Base-by-base conservation (phyloP, 129 eudicot genomes). In the Chrysanthemum makinoi region DNA sequence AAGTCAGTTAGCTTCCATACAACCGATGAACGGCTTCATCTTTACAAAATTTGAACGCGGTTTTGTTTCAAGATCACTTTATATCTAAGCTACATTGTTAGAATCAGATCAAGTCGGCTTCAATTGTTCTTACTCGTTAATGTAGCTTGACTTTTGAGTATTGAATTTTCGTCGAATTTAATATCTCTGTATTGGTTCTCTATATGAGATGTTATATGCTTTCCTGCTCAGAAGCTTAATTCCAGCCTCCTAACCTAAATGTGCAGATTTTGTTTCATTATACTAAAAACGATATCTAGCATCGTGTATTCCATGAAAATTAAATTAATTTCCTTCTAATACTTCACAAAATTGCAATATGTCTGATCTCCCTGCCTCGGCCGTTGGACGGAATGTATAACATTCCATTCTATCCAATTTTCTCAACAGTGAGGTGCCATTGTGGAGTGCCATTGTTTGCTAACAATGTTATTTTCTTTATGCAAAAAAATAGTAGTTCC, bases 1-100 rank as follows among this genome's bases (percentile, higher is more conserved):
- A 90, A 86, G 89, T 88, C 97, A 44, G 87, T 95, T 70, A 94
- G 96, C 39, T 80, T 86, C 72, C 84, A 82, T 86, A 57, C 90
- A 72, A 66, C 79, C 72, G 80, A 55, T 89, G 82, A 85, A 50
- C 1, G 46, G 46, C 46, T 39, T 39, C 10, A 39, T 39, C 46
- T 39, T 39, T 39, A 39, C 46, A 39, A 39, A 7, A 39, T 19
- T 51, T 18, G 48, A 39, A 15, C 13, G 0, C 17, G 44, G 44
- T 24, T 10, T 20, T 61, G 66, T 61, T 61, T 26, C 58, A 24
- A 11, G 9, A 33, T 70, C 54, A 11, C 13, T 20, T 13, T 10
- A 26, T 20, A 46, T 66, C 43, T 48, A 20, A 4, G 58, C 20
- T 19, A 22, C 14, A 10, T 66, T 39, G 10, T 39, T 39, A 39